These are phyloP conservation scores for Sporothrix mexicana DNA, from an alignment of 2,329 filamentous ascomycete genomes.

Conservation along the genomic window DNA sequence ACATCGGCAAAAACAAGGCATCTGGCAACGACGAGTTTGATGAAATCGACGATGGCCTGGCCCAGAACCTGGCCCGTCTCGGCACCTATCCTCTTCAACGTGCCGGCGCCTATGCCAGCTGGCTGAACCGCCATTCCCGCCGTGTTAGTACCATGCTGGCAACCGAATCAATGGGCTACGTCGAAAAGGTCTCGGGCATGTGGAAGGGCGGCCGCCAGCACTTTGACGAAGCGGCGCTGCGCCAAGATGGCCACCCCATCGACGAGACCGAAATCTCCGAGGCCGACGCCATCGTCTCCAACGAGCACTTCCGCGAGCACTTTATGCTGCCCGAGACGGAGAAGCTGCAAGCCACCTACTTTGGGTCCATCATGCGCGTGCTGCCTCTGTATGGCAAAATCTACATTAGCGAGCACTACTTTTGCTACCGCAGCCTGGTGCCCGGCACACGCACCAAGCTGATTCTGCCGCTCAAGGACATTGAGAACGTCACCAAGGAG, in stretches of 20 bases:
- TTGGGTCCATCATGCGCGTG: constrained; percentile 87
- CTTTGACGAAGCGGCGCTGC: constrained; percentile 68
- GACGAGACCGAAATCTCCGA: constrained; percentile 52
- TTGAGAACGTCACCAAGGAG: constrained; percentile 93
- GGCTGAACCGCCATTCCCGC: constrained; percentile 77
- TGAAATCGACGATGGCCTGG: constrained; percentile 48
- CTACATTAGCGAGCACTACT: constrained; percentile 84
- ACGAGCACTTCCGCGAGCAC: constrained; percentile 84
- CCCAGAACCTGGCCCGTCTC: constrained; percentile 61
- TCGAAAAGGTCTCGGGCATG: constrained; percentile 97
- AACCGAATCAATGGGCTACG: constrained; percentile 92
- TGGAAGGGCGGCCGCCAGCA: constrained; percentile 91
- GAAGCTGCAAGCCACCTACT: constrained; percentile 85
- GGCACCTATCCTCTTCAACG: constrained; percentile 82
- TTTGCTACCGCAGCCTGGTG: constrained; percentile 91
- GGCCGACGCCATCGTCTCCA: constrained; percentile 70
- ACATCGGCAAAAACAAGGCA: constrained; percentile 39
- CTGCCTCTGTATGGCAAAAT: constrained; percentile 95
- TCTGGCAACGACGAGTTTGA: constrained; percentile 35
- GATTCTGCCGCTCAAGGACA: constrained; percentile 86
- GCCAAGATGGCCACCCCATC: constrained; percentile 61
- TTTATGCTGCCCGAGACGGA: constrained; percentile 88
- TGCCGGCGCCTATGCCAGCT: constrained; percentile 81
- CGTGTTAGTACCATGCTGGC: constrained; percentile 83
- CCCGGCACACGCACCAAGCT: constrained; percentile 91